Percentiles rank a stretch among this genome's conserved stretches.
Evolutionary conservation across 1,284 basidiomycete species (phyloP).

Genomic region (Marasmius fiardii): DNA sequence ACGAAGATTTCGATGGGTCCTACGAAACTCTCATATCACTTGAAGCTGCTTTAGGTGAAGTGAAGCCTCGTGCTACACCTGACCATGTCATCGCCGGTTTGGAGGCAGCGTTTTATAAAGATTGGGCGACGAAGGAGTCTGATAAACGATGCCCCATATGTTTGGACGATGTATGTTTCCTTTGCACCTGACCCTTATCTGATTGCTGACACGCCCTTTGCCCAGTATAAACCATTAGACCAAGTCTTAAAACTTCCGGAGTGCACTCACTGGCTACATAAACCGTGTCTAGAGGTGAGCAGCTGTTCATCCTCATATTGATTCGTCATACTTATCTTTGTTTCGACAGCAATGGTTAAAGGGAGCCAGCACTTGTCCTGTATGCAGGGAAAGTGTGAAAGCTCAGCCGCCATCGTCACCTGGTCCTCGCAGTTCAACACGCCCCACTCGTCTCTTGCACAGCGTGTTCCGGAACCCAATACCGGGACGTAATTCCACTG

Average conservation of each 20-base stretch:
- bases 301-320: neutral
- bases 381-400: conserved; percentile 55
- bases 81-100: conserved; percentile 53
- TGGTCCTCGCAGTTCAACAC: neutral
- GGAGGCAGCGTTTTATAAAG: conserved; percentile 58
- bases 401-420: conserved; percentile 6
- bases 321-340: conserved; percentile 3
- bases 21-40: conserved; percentile 66
- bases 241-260: conserved; percentile 58
- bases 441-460: neutral
- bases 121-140: conserved; percentile 60
- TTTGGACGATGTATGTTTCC: conserved; percentile 66
- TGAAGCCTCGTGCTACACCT: conserved; percentile 56
- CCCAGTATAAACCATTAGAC: conserved; percentile 58
- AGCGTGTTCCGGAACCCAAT: too few relatives aligned
- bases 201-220: neutral
- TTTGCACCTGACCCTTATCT: neutral
- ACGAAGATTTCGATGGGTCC: conserved; percentile 68
- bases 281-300: conserved; percentile 65
- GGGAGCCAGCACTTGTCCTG: conserved; percentile 62
- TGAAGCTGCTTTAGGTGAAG: conserved; percentile 59
- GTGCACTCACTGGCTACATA: conserved; percentile 75
- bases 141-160: conserved; percentile 77
- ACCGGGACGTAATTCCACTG: neutral
- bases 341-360: conserved; percentile 61